These are phyloP conservation scores for Kwoniella botswanensis DNA, from an alignment of 768 basidiomycete species.

Conservation along the genomic window DNA sequence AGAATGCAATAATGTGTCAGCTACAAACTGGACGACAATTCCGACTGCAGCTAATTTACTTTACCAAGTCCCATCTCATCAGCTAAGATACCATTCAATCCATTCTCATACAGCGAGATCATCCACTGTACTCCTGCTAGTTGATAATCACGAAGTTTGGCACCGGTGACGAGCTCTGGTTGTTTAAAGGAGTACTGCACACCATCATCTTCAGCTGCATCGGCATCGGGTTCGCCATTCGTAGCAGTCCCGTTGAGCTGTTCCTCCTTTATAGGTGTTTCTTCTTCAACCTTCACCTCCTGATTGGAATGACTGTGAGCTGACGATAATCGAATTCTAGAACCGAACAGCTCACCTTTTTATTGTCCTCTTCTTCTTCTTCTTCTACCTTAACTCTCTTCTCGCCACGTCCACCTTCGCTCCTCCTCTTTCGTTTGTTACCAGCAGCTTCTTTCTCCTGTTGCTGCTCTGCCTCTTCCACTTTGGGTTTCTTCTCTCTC, in stretches of 20 bases:
- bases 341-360: conserved; percentile 1
- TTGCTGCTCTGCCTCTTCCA: conserved; percentile 17
- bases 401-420: conserved; percentile 26
- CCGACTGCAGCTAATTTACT: conserved; percentile 22
- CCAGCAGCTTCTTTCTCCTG: conserved; percentile 11
- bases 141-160: conserved; percentile 84
- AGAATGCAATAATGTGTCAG: conserved; percentile 1
- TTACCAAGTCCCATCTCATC: conserved; percentile 95
- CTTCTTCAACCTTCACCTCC: conserved; percentile 11
- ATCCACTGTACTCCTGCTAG: conserved; percentile 95
- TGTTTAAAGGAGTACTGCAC: conserved; percentile 62
- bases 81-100: conserved; percentile 63
- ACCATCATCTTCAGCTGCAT: conserved; percentile 26
- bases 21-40: background rate
- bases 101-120: conserved; percentile 80
- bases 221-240: conserved; percentile 19
- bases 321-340: background rate
- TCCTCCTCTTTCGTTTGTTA: conserved; percentile 36
- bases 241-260: conserved; percentile 15
- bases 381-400: conserved; percentile 49
- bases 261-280: conserved; percentile 16
- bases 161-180: conserved; percentile 80
- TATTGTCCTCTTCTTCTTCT: background rate
- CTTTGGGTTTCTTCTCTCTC: conserved; percentile 33
- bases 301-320: conserved; percentile 5